These are phyloP conservation scores for Colletotrichum plurivorum DNA, from an alignment of 2,329 filamentous ascomycete genomes.

Conservation along the genomic window DNA sequence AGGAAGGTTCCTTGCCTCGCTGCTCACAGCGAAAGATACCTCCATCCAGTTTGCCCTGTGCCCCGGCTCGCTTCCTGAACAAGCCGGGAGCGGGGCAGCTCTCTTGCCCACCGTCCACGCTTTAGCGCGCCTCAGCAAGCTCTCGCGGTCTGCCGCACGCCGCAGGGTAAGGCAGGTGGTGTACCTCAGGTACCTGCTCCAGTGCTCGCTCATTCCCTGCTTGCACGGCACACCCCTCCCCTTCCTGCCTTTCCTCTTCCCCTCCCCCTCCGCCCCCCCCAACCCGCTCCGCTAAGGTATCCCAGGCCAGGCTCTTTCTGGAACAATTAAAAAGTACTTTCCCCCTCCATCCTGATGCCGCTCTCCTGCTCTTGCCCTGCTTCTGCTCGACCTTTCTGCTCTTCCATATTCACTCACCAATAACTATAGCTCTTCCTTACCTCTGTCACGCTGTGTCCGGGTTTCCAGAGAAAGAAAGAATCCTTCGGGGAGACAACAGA, in stretches of 20 bases:
- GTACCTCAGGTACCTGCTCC: neutral
- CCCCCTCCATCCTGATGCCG: conserved; percentile 6
- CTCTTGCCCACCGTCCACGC: neutral
- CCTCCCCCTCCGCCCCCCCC: conserved; percentile 11
- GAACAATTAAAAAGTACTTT: conserved; percentile 38
- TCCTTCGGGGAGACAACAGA: neutral
- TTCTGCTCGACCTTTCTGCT: neutral
- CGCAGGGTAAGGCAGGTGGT: no score
- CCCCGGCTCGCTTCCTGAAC: conserved; percentile 16
- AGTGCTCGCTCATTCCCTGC: conserved; percentile 1
- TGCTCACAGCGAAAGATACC: neutral
- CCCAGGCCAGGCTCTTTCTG: conserved; percentile 25
- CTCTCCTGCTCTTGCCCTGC: neutral
- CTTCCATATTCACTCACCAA: neutral
- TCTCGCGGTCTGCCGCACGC: neutral
- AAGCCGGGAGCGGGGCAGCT: conserved; percentile 16
- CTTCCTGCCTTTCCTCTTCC: neutral
- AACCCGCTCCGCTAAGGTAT: conserved; percentile 22
- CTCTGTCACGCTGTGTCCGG: neutral
- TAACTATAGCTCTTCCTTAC: neutral
- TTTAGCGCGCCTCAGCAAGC: conserved; percentile 6
- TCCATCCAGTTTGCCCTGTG: neutral
- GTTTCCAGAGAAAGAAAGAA: neutral
- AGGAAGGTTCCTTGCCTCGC: neutral
- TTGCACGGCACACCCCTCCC: conserved; percentile 13